Percentiles rank a stretch among this genome's conserved stretches.
These are phyloP conservation scores for Centella asiatica DNA, from an alignment of 129 eudicot genomes.

Conservation along the genomic window DNA sequence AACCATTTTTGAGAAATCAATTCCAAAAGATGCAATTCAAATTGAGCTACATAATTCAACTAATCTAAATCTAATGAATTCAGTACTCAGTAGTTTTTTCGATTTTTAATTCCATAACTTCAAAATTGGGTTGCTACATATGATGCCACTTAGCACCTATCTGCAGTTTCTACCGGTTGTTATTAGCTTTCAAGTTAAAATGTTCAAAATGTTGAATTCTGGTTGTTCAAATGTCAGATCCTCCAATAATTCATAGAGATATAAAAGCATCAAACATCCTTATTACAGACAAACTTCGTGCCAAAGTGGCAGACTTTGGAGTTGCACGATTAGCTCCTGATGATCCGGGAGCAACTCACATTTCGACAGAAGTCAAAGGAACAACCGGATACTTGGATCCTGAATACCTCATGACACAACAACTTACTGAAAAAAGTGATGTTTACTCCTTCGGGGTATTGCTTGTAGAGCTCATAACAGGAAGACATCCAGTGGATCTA, in stretches of 20 bases:
- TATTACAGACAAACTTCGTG: constrained; percentile 65
- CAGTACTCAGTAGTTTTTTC: too few species aligned
- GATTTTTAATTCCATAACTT: too few species aligned
- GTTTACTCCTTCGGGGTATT: constrained; percentile 87
- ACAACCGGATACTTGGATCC: constrained; percentile 90
- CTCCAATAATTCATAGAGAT: constrained; percentile 85
- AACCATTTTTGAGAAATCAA: too few species aligned
- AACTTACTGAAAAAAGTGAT: constrained; percentile 85
- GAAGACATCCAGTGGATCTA: constrained; percentile 63
- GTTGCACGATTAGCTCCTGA: constrained; percentile 57
- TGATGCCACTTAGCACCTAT: not conserved
- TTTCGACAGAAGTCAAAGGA: constrained; percentile 85
- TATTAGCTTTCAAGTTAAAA: not conserved
- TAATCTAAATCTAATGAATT: too few species aligned
- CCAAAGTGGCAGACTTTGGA: constrained; percentile 93
- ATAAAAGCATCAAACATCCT: constrained; percentile 77
- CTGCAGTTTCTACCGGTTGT: not conserved
- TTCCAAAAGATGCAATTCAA: too few species aligned
- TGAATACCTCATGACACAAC: constrained; percentile 64
- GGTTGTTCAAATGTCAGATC: constrained; percentile 31
- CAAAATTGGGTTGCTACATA: not conserved
- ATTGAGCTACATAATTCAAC: too few species aligned
- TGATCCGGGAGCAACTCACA: constrained; percentile 55
- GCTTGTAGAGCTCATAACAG: constrained; percentile 72
- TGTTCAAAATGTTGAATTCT: constrained; percentile 10